Base-by-base conservation (phyloP, 2,329 filamentous ascomycete species). In the Aspergillus arachidicola region DNA sequence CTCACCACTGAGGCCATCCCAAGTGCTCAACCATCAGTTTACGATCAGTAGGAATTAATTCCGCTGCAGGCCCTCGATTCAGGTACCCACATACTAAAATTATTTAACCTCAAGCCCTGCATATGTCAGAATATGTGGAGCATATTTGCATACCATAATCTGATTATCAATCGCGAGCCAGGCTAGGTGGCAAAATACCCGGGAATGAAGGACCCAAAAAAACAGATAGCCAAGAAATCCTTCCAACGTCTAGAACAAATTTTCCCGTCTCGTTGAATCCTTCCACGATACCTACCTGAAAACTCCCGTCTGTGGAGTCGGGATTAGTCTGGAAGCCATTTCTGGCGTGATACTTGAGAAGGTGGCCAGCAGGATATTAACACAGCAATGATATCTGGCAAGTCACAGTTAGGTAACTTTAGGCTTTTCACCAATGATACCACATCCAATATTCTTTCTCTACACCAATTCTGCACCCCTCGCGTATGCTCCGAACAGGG, bases 251-350 rank as follows among this genome's bases (percentile, higher is more conserved):
- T 43, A 43, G 41, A 43, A 43, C 41, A 36, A 6, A 7, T 14
- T 6, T n/a, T 0, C 7, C 2, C 0, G 0, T 43, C 41, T 9
- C 14, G 6, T 6, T 4, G 14, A 6, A 36, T 14, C 12, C 34
- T 36, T 16, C 16, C 1, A 36, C 16, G 14, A 6, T 34, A 34
- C 34, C 14, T 16, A 6, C 34, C 34, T 16, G 16, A 36, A 36
- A 6, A 14, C 5, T 16, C 34, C 34, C 34, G 14, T 16, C 34
- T 36, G 34, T 36, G 6, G 34, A 36, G 34, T 6, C 34, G 14
- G 14, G 34, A 36, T 12, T 12, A 12, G 12, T 12, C 12, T 16
- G 34, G 34, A 14, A 6, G 6, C 14, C 14, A 5, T 36, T 6
- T 6, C 14, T 36, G 34, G 34, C 6, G 14, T 1, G 5, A 12